Base-by-base conservation (phyloP, 257 asterid species). In the Nicotiana undulata region DNA sequence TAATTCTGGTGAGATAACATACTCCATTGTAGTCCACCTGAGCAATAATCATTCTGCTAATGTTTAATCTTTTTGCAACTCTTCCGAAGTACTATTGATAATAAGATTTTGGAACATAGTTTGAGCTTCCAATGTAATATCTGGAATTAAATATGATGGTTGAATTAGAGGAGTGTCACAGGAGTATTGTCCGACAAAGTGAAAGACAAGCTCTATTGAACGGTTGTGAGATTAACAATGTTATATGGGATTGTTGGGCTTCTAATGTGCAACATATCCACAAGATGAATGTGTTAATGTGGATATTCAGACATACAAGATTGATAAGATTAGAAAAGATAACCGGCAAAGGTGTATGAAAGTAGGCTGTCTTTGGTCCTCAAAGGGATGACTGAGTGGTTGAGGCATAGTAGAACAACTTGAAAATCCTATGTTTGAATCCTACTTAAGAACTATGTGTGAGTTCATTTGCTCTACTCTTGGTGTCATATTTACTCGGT, bases 1-100 rank as follows among this genome's bases (percentile, higher is more conserved):
- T 29, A 92, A 87, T 82, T 90, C 98, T 72, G 98, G 99, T 90
- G 63, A 7, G 63, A 40, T 3, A 22, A 12, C 75, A 13, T 61
- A 20, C 28, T 74, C 63, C 61, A 49, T 49, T 74, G 6, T 49
- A 74, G 20, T 44, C 59, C 77, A 46, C 22, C 22, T 26, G 79
- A 74, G 61, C 79, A 74, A 74, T 74, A 46, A 46, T 3, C 0
- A 74, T 29, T 46, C 4, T 49, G 61, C 16, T 49, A 3, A 24
- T 49, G 0, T 72, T 13, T 49, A 7, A 72, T 72, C 8, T 22
- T 44, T 10, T 46, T 46, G 15, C 60, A 22, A 46, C 59, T 22
- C 9, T 46, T 46, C 24, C 15, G 7, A 17, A 22, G 6, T 66
- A 64, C 18, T 6, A 20, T 46, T 72, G 60, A 46, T 46, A 13